Percentiles rank a stretch among this genome's conserved stretches.
phyloP scores from a whole-genome alignment of 2,329 filamentous ascomycete genomes.

The Tolypocladium album region DNA sequence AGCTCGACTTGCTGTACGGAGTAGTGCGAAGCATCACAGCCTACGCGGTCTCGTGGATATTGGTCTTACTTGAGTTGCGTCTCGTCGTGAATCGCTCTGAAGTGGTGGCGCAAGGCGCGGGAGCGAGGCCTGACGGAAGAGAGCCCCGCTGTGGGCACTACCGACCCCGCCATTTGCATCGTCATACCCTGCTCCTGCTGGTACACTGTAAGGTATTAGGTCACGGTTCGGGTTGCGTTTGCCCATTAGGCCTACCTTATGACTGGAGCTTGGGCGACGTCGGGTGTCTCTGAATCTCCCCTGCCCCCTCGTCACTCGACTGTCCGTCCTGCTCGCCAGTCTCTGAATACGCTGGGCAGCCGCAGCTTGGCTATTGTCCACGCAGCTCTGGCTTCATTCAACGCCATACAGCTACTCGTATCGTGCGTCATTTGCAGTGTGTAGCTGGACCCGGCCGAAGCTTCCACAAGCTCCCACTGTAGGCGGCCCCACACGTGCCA shows the following conservation, averaged over 20 bases:
- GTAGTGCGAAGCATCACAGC: background rate
- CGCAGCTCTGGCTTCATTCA: background rate
- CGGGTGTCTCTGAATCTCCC: background rate
- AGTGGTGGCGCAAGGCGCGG: background rate
- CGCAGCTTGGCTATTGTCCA: background rate
- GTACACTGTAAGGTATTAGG: background rate
- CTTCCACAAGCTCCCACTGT: conserved; percentile 23
- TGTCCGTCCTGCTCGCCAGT: background rate
- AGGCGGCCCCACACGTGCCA: conserved; percentile 1
- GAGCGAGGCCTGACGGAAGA: background rate
- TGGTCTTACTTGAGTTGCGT: background rate
- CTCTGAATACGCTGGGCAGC: background rate
- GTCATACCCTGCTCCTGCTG: background rate
- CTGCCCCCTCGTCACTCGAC: background rate
- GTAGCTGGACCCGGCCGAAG: conserved; percentile 5
- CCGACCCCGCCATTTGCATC: background rate
- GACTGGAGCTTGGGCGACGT: background rate
- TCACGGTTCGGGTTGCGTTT: background rate
- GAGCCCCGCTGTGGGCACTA: background rate
- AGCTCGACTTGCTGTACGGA: background rate
- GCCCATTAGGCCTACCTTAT: too few relatives aligned
- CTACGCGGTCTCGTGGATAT: background rate
- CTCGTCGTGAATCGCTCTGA: background rate
- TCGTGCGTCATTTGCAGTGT: background rate
- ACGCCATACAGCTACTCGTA: too few relatives aligned